Evolutionary conservation across 1,284 basidiomycete genomes (phyloP).

Genomic region (Trametes versicolor): DNA sequence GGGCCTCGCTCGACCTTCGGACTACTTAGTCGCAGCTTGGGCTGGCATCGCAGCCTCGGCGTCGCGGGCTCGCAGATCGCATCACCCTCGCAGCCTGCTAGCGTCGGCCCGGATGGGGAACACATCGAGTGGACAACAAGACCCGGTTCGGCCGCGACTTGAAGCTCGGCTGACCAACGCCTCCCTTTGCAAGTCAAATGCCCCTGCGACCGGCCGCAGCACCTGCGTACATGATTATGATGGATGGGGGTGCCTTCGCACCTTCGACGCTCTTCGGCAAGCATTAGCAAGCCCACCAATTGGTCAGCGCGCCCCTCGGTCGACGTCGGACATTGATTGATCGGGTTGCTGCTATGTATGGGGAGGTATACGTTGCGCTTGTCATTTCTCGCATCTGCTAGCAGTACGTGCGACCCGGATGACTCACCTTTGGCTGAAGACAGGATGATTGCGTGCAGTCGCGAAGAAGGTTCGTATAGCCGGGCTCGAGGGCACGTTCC

Average conservation of each 20-base stretch:
- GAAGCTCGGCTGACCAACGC: neutral
- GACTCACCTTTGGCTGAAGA: neutral
- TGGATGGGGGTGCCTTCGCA: neutral
- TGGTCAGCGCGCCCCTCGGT: neutral
- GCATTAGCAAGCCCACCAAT: constrained; percentile 1
- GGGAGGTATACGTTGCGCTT: neutral
- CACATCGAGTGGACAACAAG: neutral
- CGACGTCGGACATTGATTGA: neutral
- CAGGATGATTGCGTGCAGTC: neutral
- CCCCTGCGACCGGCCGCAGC: neutral
- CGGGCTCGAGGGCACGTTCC: neutral
- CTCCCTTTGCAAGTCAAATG: neutral
- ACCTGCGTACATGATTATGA: neutral
- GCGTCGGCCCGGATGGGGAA: neutral
- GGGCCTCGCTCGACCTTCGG: neutral
- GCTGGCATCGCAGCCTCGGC: neutral
- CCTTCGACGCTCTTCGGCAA: neutral
- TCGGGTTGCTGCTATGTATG: neutral
- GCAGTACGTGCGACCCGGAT: neutral
- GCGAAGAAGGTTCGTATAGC: neutral
- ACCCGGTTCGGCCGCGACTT: constrained; percentile 1
- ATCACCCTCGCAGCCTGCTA: neutral
- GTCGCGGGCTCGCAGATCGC: neutral
- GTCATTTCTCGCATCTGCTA: neutral
- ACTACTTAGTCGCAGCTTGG: neutral